Evolutionary conservation across 129 eudicot species (phyloP), one percentile per base, ranked within the genome.

Genomic region (Mikania micrantha): DNA sequence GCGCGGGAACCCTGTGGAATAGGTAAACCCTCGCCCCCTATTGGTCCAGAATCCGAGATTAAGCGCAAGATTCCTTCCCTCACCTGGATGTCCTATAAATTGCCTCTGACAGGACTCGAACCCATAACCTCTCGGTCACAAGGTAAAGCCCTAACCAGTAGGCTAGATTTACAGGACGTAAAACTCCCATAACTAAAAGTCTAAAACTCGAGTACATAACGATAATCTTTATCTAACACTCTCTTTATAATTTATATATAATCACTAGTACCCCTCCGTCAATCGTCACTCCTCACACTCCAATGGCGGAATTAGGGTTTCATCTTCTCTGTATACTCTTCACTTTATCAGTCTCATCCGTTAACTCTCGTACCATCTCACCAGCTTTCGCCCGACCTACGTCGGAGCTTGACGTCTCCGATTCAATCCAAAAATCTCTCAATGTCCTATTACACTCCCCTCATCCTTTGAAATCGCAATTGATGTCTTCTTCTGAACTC

Each of bases 361-460:
- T 63, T 66, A 71, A 50, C 15, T 82, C 88, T 4, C 81, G 95
- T 19, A 84, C 80, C 17, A 21, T 41, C 47, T 69, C 66, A 2
- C 13, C 66, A 34, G 36, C 56, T 36, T 8, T 82, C 62, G 62
- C 48, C 36, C 15, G 42, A 39, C 13, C 57, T 7, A 66, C 82
- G 15, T 48, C 71, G 1, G 29, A 78, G 20, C 82, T 90, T 5
- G 77, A 91, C 47, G 86, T 91, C 11, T 64, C 93, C 7, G 66
- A 70, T 42, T 56, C 87, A 16, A 64, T 83, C 36, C 83, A 80
- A 4, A 84, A 80, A 67, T 70, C 90, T 12, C 76, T 79, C 25
- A 42, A 69, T 10, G 45, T 67, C 19, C 71, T 88, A 64, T 62
- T 81, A 1, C n/a, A 42, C 45, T 27, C 76, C 17, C 63, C 88